Conservation (phyloP, 1,139 yeast genomes). For the Pneumocystis canis region DNA sequence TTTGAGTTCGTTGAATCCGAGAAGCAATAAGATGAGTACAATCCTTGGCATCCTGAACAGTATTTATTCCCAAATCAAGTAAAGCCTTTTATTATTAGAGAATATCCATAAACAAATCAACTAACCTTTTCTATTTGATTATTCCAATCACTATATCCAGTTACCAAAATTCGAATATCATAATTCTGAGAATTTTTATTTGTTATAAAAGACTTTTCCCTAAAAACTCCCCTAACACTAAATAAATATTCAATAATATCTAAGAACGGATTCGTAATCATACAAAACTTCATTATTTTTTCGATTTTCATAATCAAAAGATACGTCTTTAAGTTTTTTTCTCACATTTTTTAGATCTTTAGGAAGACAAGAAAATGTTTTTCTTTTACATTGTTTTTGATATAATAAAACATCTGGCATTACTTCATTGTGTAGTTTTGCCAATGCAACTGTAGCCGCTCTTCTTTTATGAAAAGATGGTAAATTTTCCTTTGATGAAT, state of each 20-base stretch:
- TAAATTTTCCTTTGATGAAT: slow-evolving; percentile 25
- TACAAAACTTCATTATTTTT: neutral
- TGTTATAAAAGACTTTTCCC: neutral
- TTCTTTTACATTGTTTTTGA: slow-evolving; percentile 7
- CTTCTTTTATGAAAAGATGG: slow-evolving; percentile 11
- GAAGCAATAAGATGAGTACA: slow-evolving; percentile 47
- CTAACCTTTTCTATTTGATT: neutral
- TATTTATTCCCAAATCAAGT: slow-evolving; percentile 21
- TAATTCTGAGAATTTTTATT: neutral
- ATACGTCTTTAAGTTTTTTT: slow-evolving; percentile 18
- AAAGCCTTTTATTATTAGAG: slow-evolving; percentile 15
- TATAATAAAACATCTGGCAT: slow-evolving; percentile 10
- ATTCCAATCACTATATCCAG: slow-evolving; percentile 9
- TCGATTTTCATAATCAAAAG: neutral
- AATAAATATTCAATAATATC: neutral
- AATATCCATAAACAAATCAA: slow-evolving; percentile 10
- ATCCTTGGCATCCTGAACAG: slow-evolving; percentile 21
- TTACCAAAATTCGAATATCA: neutral
- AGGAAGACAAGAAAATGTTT: neutral
- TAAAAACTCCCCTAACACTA: neutral
- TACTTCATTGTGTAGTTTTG: slow-evolving; percentile 2
- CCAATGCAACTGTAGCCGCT: slow-evolving; percentile 5
- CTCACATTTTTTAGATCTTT: neutral
- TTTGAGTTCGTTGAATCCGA: slow-evolving; percentile 64
- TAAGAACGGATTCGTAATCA: neutral